These are phyloP conservation scores for Trichophyton schoenleinii DNA, from an alignment of 2,329 filamentous ascomycete species.

Conservation along the genomic window DNA sequence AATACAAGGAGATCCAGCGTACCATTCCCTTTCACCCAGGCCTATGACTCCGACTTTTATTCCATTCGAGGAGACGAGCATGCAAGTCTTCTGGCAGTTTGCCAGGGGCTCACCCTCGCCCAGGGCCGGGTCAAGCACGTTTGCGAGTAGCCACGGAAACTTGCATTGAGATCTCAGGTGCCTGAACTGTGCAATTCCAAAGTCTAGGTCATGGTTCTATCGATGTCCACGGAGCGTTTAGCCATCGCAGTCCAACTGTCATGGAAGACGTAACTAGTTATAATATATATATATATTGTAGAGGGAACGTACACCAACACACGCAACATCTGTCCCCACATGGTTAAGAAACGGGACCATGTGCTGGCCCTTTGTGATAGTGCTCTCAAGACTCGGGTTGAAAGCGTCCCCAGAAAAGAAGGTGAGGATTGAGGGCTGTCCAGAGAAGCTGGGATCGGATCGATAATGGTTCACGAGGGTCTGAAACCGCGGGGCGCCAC, in stretches of 20 bases:
- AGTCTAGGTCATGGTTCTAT: conserved; percentile 85
- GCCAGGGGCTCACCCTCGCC: conserved; percentile 64
- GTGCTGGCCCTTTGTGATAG: conserved; percentile 77
- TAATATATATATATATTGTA: too few species aligned
- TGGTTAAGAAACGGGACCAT: conserved; percentile 79
- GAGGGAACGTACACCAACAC: conserved; percentile 54
- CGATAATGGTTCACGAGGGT: conserved; percentile 65
- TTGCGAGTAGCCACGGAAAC: conserved; percentile 84
- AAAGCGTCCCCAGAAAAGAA: conserved; percentile 89
- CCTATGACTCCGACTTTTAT: conserved; percentile 78
- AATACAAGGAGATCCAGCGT: conserved; percentile 8
- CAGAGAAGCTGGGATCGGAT: conserved; percentile 45
- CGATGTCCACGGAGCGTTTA: background rate
- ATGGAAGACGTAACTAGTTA: background rate
- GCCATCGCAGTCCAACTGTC: conserved; percentile 2
- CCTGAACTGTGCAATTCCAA: conserved; percentile 69
- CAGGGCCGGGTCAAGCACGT: conserved; percentile 71
- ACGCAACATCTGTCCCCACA: conserved; percentile 66
- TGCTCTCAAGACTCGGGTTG: conserved; percentile 80
- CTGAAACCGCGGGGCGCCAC: conserved; percentile 70
- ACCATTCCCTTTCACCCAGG: conserved; percentile 74
- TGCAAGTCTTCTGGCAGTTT: conserved; percentile 59
- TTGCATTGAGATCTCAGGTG: conserved; percentile 60
- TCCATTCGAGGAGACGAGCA: conserved; percentile 69
- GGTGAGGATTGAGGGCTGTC: conserved; percentile 55